Percentiles rank a stretch among this genome's conserved stretches.
Evolutionary conservation across 2,329 filamentous ascomycete genomes (phyloP).

Genomic region (Alternaria rosae): DNA sequence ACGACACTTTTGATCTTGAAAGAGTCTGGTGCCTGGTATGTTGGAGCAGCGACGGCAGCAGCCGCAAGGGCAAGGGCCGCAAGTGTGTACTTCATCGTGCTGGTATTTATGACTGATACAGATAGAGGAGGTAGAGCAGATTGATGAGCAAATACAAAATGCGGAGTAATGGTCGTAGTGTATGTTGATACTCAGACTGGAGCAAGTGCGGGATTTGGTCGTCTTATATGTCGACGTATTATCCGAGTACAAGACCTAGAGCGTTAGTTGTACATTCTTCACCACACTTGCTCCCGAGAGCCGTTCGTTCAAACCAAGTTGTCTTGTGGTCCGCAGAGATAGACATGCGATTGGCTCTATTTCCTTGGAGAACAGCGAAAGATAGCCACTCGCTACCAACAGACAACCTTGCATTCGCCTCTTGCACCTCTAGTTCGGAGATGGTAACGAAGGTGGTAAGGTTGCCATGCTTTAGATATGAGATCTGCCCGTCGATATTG

Average conservation of each 20-base stretch:
- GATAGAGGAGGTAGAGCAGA: background rate
- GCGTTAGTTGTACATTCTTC: constrained; percentile 16
- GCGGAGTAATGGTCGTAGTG: background rate
- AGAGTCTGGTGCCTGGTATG: constrained; percentile 29
- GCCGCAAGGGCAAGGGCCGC: constrained; percentile 33
- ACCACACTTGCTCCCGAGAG: constrained; percentile 16
- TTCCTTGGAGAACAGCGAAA: constrained; percentile 16
- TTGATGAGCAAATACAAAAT: background rate
- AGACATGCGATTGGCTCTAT: constrained; percentile 20
- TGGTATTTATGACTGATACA: background rate
- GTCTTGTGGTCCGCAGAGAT: constrained; percentile 24
- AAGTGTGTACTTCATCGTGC: constrained; percentile 37
- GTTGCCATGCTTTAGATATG: constrained; percentile 25
- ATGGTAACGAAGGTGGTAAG: constrained; percentile 24
- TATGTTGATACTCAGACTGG: constrained; percentile 11
- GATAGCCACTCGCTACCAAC: constrained; percentile 29
- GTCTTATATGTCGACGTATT: constrained; percentile 37
- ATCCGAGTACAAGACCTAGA: constrained; percentile 33
- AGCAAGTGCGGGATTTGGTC: constrained; percentile 25
- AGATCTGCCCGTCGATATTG: constrained; percentile 33
- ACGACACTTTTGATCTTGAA: constrained; percentile 44
- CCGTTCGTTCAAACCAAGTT: constrained; percentile 19
- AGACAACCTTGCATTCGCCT: constrained; percentile 17
- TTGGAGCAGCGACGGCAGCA: constrained; percentile 28
- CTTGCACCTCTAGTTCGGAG: constrained; percentile 17